Conservation (phyloP, 192 early-diverging fungal species). For the Geosiphon pyriformis region DNA sequence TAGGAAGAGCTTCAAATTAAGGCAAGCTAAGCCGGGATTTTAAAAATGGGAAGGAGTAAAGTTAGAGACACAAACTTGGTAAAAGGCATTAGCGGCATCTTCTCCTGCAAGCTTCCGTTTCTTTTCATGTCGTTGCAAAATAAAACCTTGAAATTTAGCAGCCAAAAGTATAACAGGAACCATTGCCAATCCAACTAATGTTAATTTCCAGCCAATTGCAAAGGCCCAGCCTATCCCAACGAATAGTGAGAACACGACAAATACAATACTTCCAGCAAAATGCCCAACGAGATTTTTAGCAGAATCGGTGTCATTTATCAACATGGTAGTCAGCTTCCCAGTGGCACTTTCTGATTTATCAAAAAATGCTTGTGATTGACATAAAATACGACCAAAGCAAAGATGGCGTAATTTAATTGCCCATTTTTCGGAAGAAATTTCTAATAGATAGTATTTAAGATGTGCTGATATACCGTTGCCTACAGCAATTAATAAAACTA, state of each 20-base stretch:
- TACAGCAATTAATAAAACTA: constrained; percentile 1
- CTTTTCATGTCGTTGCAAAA: constrained; percentile 19
- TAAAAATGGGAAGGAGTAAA: too few species aligned
- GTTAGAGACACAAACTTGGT: too few species aligned
- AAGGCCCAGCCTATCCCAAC: constrained; percentile 17
- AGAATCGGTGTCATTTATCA: constrained; percentile 12
- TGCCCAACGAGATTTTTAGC: constrained; percentile 20
- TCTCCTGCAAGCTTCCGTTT: constrained; percentile 4
- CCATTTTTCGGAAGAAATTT: constrained; percentile 18
- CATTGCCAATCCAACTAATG: constrained; percentile 12
- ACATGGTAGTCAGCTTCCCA: background rate
- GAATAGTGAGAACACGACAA: constrained; percentile 12
- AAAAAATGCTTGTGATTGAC: constrained; percentile 21
- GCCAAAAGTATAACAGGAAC: constrained; percentile 3
- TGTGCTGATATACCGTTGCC: constrained; percentile 15
- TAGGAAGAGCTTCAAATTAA: background rate
- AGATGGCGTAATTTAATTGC: constrained; percentile 7
- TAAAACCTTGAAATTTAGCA: constrained; percentile 4
- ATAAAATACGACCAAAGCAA: constrained; percentile 6
- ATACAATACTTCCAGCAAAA: constrained; percentile 13
- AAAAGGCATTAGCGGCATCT: constrained; percentile 16
- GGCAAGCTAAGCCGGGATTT: background rate
- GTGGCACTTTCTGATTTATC: constrained; percentile 10
- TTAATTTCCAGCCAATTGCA: constrained; percentile 14
- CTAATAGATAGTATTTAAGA: constrained; percentile 17